Conservation (phyloP, 2,329 filamentous ascomycete species). For the Arthrobotrys sphaeroides region DNA sequence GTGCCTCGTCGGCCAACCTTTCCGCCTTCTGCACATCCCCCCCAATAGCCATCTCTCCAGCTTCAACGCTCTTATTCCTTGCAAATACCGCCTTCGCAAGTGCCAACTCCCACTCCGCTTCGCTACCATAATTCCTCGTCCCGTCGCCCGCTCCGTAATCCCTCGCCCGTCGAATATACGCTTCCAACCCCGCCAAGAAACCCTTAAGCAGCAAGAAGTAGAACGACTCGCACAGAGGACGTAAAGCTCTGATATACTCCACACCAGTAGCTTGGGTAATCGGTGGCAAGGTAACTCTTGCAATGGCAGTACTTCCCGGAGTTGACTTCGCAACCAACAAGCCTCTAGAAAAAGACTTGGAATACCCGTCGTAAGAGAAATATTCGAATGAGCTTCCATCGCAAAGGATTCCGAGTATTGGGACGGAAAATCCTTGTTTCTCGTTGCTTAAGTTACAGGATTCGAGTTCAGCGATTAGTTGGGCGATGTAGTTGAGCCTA, state of each 20-base stretch:
- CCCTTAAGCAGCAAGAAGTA: slow-evolving; percentile 50
- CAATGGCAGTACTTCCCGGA: slow-evolving; percentile 42
- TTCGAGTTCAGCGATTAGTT: slow-evolving; percentile 49
- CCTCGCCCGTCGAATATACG: slow-evolving; percentile 46
- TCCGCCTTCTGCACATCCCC: slow-evolving; percentile 36
- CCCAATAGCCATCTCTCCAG: slow-evolving; percentile 35
- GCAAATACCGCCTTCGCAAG: slow-evolving; percentile 47
- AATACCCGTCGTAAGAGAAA: slow-evolving; percentile 50
- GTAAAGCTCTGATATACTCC: slow-evolving; percentile 40
- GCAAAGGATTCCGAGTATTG: slow-evolving; percentile 43
- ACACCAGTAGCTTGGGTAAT: slow-evolving; percentile 45
- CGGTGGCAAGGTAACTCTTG: slow-evolving; percentile 35
- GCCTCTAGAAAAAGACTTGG: slow-evolving; percentile 38
- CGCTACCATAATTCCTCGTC: slow-evolving; percentile 41
- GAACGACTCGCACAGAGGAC: slow-evolving; percentile 45
- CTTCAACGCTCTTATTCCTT: slow-evolving; percentile 46
- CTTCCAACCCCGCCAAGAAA: slow-evolving; percentile 46
- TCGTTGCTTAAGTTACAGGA: slow-evolving; percentile 43
- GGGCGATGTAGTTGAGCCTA: slow-evolving; percentile 39
- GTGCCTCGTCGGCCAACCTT: slow-evolving; percentile 32
- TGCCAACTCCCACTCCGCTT: slow-evolving; percentile 44
- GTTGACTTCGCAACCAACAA: slow-evolving; percentile 38
- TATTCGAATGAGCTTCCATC: slow-evolving; percentile 49
- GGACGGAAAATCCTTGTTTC: slow-evolving; percentile 46
- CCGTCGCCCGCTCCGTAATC: slow-evolving; percentile 43